Evolutionary conservation across 2,329 filamentous ascomycete species (phyloP), one percentile per base, ranked within the genome.

Genomic region (Thielaviopsis euricoi): DNA sequence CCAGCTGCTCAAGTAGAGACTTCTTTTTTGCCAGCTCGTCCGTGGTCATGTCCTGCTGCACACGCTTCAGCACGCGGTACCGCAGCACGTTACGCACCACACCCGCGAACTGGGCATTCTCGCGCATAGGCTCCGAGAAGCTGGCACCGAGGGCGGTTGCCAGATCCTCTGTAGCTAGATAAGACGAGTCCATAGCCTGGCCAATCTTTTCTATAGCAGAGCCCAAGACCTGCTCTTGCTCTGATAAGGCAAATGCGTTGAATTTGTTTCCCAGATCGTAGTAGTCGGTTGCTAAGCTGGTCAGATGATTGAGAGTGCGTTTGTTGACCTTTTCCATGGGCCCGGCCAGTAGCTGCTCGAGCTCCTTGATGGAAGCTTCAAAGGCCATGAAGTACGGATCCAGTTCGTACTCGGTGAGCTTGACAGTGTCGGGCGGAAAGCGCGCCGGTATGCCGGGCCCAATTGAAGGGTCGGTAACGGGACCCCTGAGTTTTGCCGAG

Each of bases 281-380:
- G 61, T 97, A 78, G 67, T 98, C 93, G 5, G 89, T 80, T 2
- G 89, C 89, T 53, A 96, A 75, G 5, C 86, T 83, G 15, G 87
- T 87, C 10, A 97, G 71, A 66, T 98, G 93, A 61, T 83, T 87
- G 6, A 98, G 74, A 6, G 90, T 89, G 40, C 93, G 81, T 33
- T 91, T 82, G 66, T 97, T 98, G 61, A 96, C 89, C 69, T 95
- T 96, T 68, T 98, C 94, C 75, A 98, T 95, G 6, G 89, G 89
- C 0, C 93, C 93, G 65, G 87, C 89, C 2, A 98, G 76, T 4
- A 97, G 77, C 17, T 85, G 76, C 69, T 98, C 94, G 1, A 97
- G 76, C 63, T 97, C 91, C 67, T 93, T 89, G 10, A 90, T 95
- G 1, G 89, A 91, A 2, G 85, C 78, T 68, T 98, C 94, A 64